A percentile compares a stretch with the other conserved stretches of the same genome.
Evolutionary conservation across 2,329 filamentous ascomycete species (phyloP).

Genomic region (Aspergillus tanneri): DNA sequence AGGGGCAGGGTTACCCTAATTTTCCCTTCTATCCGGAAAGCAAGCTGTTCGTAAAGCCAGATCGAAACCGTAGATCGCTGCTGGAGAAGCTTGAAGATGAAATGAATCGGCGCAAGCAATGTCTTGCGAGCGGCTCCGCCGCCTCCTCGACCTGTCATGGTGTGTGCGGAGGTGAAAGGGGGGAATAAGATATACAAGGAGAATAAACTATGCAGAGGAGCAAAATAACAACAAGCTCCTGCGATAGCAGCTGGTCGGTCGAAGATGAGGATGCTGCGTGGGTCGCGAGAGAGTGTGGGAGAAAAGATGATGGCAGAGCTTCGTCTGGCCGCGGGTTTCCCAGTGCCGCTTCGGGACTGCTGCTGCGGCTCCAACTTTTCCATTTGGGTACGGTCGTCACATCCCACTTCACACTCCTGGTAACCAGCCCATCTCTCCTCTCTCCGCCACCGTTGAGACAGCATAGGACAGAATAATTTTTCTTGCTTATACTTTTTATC

Average conservation of each 20-base stretch:
- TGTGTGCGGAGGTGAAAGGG: conserved; percentile 17
- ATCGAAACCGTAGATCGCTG: conserved; percentile 82
- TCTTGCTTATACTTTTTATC: conserved; percentile 11
- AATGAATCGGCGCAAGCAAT: conserved; percentile 75
- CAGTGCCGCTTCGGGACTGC: conserved; percentile 15
- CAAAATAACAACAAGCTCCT: background rate
- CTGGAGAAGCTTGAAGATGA: conserved; percentile 90
- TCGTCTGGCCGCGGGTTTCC: conserved; percentile 12
- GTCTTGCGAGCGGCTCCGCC: conserved; percentile 63
- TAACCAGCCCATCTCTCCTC: background rate
- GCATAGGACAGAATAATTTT: conserved; percentile 6
- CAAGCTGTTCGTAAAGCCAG: conserved; percentile 96
- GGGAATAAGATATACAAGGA: conserved; percentile 7
- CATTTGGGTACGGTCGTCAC: conserved; percentile 22
- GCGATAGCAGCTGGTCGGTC: background rate
- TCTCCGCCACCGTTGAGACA: conserved; percentile 6
- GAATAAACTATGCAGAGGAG: background rate
- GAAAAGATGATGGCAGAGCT: conserved; percentile 6
- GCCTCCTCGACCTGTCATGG: conserved; percentile 55
- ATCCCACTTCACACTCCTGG: conserved; percentile 26
- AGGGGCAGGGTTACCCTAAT: conserved; percentile 67
- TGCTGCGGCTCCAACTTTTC: conserved; percentile 34
- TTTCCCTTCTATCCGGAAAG: conserved; percentile 92
- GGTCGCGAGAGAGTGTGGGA: too few species aligned
- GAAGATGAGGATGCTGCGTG: too few species aligned